Evolutionary conservation across 352 stramenopile species (phyloP), one percentile per base, ranked within the genome.

Genomic region (Globisporangium polare): DNA sequence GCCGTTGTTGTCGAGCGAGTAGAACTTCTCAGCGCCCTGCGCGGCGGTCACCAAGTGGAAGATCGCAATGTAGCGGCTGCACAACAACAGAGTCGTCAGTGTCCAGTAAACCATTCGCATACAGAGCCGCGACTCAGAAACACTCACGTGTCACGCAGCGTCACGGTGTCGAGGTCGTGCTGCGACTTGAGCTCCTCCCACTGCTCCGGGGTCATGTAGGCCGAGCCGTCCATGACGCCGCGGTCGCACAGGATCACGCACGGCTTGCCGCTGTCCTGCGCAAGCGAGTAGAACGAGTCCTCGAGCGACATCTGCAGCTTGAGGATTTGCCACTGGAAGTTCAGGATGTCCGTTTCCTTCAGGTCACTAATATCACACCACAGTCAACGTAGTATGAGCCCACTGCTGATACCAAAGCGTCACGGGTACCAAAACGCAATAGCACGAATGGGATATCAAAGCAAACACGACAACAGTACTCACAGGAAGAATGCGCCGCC

Each of bases 1-100:
- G 47, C 79, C 80, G 74, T 99, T 99, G 70, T 99, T 99, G 26
- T 98, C 95, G 41, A 98, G 73, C 17, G 96, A 96, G 74, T 99
- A 99, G 69, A 96, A 98, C 60, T 90, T 83, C 58, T 97, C 90
- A 10, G 97, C 97, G 51, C 96, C 96, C 53, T 96, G 79, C 3
- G 97, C 96, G 3, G 97, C 96, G 17, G 87, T 94, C 39, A 96
- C 85, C 58, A 96, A 73, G 71, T 96, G 87, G 71, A 96, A 90
- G 58, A 96, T 89, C 37, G 80, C 82, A 72, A 94, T 92, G 62
- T 96, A 96, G 39, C 87, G 85, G 6, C 50, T 56, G 29, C 26
- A 54, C 18, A 29, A 37, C 27, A 5, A 53, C 17, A 10, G n/a
- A n/a, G 33, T 27, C 20, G 20, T 15, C 10, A 37, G 8, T n/a